These are phyloP conservation scores for Cyclotella baltica DNA, from an alignment of 108 stramenopile species.

Conservation along the genomic window DNA sequence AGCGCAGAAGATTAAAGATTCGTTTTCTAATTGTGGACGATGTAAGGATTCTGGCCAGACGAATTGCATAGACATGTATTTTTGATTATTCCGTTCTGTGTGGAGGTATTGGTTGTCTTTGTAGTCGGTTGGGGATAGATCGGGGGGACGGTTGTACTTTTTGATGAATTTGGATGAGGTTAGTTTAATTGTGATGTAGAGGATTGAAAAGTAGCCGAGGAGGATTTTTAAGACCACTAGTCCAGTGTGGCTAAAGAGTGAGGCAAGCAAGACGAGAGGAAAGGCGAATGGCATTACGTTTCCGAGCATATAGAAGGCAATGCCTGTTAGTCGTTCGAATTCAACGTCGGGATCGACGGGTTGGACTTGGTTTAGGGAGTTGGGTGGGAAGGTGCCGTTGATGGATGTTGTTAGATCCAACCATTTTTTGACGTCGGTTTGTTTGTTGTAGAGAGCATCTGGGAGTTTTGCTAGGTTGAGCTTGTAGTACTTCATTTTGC, in stretches of 20 bases:
- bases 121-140: slow-evolving; percentile 35
- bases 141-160: slow-evolving; percentile 42
- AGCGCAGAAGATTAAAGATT: slow-evolving; percentile 62
- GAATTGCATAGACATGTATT: slow-evolving; percentile 57
- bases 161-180: slow-evolving; percentile 52
- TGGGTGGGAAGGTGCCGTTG: slow-evolving; percentile 49
- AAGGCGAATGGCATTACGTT: slow-evolving; percentile 73
- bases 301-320: slow-evolving; percentile 64
- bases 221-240: slow-evolving; percentile 26
- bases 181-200: slow-evolving; percentile 38
- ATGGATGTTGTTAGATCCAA: slow-evolving; percentile 38
- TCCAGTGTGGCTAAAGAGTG: slow-evolving; percentile 35
- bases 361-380: slow-evolving; percentile 37
- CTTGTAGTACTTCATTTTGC: slow-evolving; percentile 63
- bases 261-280: slow-evolving; percentile 31
- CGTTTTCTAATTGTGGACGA: slow-evolving; percentile 40
- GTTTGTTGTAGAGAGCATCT: slow-evolving; percentile 55
- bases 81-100: slow-evolving; percentile 72
- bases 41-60: slow-evolving; percentile 64
- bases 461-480: slow-evolving; percentile 59
- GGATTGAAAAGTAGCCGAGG: slow-evolving; percentile 38
- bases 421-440: slow-evolving; percentile 59
- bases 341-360: slow-evolving; percentile 59
- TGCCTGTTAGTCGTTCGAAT: slow-evolving; percentile 65
- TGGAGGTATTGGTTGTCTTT: slow-evolving; percentile 65